phyloP scores from a whole-genome alignment of 2,329 filamentous ascomycete genomes.

The Albifimbria verrucaria region DNA sequence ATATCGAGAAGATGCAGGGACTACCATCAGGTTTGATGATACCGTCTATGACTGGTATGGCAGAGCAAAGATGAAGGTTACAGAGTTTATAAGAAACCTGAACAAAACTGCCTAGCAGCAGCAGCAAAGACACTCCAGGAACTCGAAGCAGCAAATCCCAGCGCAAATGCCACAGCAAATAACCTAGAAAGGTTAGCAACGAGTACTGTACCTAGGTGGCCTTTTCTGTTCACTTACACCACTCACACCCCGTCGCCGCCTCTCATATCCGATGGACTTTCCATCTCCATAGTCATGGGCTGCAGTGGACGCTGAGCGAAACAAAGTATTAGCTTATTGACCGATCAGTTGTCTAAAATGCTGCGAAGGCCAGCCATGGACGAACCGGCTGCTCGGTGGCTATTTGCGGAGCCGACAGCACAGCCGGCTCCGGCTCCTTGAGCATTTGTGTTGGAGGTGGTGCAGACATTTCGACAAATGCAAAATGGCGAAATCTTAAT shows the following conservation, averaged over 20 bases:
- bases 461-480: background rate
- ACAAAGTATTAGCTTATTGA: too few species aligned
- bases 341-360: background rate
- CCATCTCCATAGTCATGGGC: slow-evolving; percentile 29
- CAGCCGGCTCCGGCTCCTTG: slow-evolving; percentile 27
- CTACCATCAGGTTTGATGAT: too few species aligned
- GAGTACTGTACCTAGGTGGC: slow-evolving; percentile 2
- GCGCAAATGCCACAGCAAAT: slow-evolving; percentile 38
- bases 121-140: slow-evolving; percentile 27
- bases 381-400: slow-evolving; percentile 33
- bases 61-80: background rate
- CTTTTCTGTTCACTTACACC: slow-evolving; percentile 24
- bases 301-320: slow-evolving; percentile 32
- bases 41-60: too few species aligned
- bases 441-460: slow-evolving; percentile 25
- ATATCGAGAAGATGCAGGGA: slow-evolving; percentile 44
- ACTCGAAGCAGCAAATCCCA: slow-evolving; percentile 37
- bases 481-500: too few species aligned
- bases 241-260: slow-evolving; percentile 30
- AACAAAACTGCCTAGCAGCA: slow-evolving; percentile 22
- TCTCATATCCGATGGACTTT: slow-evolving; percentile 23
- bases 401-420: slow-evolving; percentile 19
- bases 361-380: slow-evolving; percentile 1
- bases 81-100: too few species aligned
- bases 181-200: slow-evolving; percentile 22